Evolutionary conservation across 1,284 basidiomycete species (phyloP).

Genomic region (Psilocybe mexicana): DNA sequence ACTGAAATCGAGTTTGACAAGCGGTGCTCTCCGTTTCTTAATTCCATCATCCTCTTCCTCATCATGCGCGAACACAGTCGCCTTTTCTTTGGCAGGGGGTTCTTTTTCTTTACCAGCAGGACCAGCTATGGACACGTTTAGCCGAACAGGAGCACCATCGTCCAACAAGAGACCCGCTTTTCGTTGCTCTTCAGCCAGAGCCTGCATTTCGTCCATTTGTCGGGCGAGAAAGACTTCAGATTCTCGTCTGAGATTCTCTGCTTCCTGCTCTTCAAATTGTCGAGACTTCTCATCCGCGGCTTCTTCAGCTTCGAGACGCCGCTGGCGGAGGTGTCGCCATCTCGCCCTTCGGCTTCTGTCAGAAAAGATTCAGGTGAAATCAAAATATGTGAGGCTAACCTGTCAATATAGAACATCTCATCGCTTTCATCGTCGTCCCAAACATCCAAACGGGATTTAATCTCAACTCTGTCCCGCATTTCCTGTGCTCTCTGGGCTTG

Average conservation of each 20-base stretch:
- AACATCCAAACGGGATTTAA: conserved; percentile 69
- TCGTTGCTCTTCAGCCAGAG: conserved; percentile 82
- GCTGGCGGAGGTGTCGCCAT: conserved; percentile 73
- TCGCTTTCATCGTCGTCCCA: conserved; percentile 94
- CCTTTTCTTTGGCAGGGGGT: conserved; percentile 48
- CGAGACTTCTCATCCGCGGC: conserved; percentile 83
- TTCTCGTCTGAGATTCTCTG: conserved; percentile 79
- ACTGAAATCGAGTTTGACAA: conserved; percentile 86
- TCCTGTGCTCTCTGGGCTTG: conserved; percentile 73
- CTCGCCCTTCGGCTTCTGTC: conserved; percentile 46
- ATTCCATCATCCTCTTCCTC: conserved; percentile 85
- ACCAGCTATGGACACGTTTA: conserved; percentile 70
- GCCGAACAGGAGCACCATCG: conserved; percentile 83
- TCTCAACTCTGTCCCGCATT: conserved; percentile 69
- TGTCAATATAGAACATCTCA: conserved; percentile 83
- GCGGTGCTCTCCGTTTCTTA: conserved; percentile 75
- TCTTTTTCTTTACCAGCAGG: conserved; percentile 48
- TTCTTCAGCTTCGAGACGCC: conserved; percentile 72
- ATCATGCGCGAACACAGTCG: conserved; percentile 67
- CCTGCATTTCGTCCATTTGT: conserved; percentile 91
- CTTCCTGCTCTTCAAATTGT: conserved; percentile 79
- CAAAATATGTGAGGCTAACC: conserved; percentile 43
- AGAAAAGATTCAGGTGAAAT: neutral
- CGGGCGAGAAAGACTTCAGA: conserved; percentile 86
- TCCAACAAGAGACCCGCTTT: conserved; percentile 88